Evolutionary conservation across 2,329 filamentous ascomycete genomes (phyloP).

Genomic region (Xylaria polymorpha): DNA sequence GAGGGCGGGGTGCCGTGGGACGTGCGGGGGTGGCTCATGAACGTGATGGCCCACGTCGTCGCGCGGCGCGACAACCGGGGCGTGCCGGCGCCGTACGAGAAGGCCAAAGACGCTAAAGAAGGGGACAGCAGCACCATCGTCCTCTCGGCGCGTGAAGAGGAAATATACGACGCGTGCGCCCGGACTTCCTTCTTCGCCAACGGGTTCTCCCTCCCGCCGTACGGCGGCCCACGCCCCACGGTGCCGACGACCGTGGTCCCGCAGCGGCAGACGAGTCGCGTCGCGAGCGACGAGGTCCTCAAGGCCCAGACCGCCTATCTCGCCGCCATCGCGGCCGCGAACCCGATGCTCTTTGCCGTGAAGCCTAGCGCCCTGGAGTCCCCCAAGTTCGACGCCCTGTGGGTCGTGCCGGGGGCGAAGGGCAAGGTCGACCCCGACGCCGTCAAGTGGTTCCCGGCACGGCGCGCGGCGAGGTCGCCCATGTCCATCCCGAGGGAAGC

Average conservation of each 20-base stretch:
- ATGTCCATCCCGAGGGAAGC: slow-evolving; percentile 56
- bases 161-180: slow-evolving; percentile 10
- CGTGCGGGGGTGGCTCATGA: slow-evolving; percentile 55
- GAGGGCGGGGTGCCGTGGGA: slow-evolving; percentile 59
- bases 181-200: background rate
- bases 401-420: slow-evolving; percentile 18
- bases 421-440: background rate
- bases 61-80: slow-evolving; percentile 51
- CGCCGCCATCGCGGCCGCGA: slow-evolving; percentile 39
- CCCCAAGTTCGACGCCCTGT: slow-evolving; percentile 49
- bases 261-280: slow-evolving; percentile 53
- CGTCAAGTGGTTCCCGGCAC: slow-evolving; percentile 35
- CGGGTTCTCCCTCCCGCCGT: background rate
- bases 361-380: slow-evolving; percentile 51
- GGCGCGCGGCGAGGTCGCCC: slow-evolving; percentile 51
- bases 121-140: slow-evolving; percentile 12
- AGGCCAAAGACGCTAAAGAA: background rate
- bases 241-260: slow-evolving; percentile 54
- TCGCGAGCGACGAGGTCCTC: slow-evolving; percentile 30
- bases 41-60: slow-evolving; percentile 50
- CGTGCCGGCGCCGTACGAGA: slow-evolving; percentile 47
- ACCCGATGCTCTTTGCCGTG: slow-evolving; percentile 47
- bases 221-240: slow-evolving; percentile 44
- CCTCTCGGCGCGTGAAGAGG: slow-evolving; percentile 25
- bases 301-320: slow-evolving; percentile 48